Base-by-base conservation (phyloP, 2,329 filamentous ascomycete genomes). In the Stachybotrys elegans region DNA sequence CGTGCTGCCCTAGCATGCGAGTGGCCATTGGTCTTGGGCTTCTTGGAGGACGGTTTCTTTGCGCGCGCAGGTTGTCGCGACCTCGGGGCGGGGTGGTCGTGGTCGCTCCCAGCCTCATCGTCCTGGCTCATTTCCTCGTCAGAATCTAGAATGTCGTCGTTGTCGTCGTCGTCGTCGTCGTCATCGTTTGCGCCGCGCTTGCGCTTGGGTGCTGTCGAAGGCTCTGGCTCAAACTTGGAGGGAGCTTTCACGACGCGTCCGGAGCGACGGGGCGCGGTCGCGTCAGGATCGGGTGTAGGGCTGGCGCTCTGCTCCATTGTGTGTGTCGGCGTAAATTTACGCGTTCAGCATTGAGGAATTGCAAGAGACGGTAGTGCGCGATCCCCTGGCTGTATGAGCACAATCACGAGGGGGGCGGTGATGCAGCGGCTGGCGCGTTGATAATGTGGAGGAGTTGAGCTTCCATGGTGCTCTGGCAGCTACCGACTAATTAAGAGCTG, bases 161-260 rank as follows among this genome's bases (percentile, higher is more conserved):
- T 72, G 19, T 59, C 68, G 36, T 72, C 73, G 47, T 62, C 69
- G 36, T 72, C 73, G 47, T 62, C 69, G 44, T 73, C 72, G 27
- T 70, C 73, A 29, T 69, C 71, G 34, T 72, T 70, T 43, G 60
- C 67, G 50, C 76, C 72, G 66, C 84, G 84, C 61, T 81, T 75
- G 65, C 83, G 84, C 40, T 71, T 59, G 34, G 69, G 67, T 37
- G 65, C 54, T 43, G 68, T 57, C 34, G 59, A 46, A 43, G 57
- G 48, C 48, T 82, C 75, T 43, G 78, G 74, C 45, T 69, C 69
- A 64, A 80, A 84, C 61, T 83, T 83, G 58, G 74, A 62, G 37
- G 80, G 79, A 27, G 70, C 71, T 58, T 71, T 78, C 49, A 79
- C 73, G 69, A 81, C 80, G 78, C 81, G 81, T 79, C 81, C 79